Conservation (phyloP, 2,329 filamentous ascomycete genomes). For the Chaetoscypha palmicola region DNA sequence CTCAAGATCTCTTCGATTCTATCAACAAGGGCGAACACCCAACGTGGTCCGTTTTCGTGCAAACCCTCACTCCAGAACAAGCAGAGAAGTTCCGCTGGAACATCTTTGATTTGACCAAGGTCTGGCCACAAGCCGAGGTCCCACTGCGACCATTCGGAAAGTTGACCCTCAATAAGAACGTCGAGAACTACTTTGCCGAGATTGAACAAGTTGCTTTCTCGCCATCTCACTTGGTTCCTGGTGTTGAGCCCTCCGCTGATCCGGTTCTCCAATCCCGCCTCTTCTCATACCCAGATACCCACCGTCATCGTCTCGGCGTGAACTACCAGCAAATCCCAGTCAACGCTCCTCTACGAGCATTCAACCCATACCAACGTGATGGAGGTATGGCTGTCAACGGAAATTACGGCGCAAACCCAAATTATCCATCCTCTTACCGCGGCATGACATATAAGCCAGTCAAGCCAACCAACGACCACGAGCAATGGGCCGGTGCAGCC, state of each 20-base stretch:
- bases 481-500: slow-evolving; percentile 42
- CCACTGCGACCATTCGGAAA: slow-evolving; percentile 55
- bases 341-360: slow-evolving; percentile 38
- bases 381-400: slow-evolving; percentile 63
- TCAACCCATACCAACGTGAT: slow-evolving; percentile 67
- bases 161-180: slow-evolving; percentile 58
- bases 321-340: slow-evolving; percentile 55
- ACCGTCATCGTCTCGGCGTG: slow-evolving; percentile 48
- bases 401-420: slow-evolving; percentile 54
- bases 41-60: slow-evolving; percentile 57
- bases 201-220: slow-evolving; percentile 66
- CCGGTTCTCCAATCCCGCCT: slow-evolving; percentile 62
- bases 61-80: slow-evolving; percentile 55
- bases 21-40: slow-evolving; percentile 55
- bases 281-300: slow-evolving; percentile 64
- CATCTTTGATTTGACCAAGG: slow-evolving; percentile 63
- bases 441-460: slow-evolving; percentile 38
- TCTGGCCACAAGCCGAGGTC: slow-evolving; percentile 58
- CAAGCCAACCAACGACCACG: slow-evolving; percentile 37
- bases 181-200: slow-evolving; percentile 55
- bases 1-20: slow-evolving; percentile 56
- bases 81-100: slow-evolving; percentile 55
- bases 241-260: slow-evolving; percentile 62
- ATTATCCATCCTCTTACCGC: slow-evolving; percentile 48
- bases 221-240: slow-evolving; percentile 59